These are phyloP conservation scores for Oenanthe sinensis DNA, from an alignment of 129 eudicot genomes.

Conservation along the genomic window DNA sequence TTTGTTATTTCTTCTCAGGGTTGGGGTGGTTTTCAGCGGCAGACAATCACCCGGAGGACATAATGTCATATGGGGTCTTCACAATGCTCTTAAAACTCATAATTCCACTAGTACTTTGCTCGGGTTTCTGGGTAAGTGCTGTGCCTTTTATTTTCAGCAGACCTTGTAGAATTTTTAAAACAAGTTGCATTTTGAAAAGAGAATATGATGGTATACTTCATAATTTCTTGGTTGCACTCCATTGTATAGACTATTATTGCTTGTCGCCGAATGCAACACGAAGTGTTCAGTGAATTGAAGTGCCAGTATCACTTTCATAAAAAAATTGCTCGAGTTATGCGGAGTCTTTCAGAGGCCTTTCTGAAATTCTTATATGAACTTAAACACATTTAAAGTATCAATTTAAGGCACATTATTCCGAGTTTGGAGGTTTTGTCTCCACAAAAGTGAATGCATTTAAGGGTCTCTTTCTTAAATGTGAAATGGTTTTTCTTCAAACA, in stretches of 20 bases:
- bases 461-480: not conserved
- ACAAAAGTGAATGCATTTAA: not conserved
- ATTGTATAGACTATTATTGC: not conserved
- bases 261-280: not conserved
- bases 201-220: not conserved
- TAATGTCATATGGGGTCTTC: constrained; percentile 92
- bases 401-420: not conserved
- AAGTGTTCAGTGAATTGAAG: not conserved
- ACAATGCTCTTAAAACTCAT: constrained; percentile 76
- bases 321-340: not conserved
- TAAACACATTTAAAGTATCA: not conserved
- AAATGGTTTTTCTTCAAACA: not conserved
- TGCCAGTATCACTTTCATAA: not conserved
- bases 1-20: constrained; percentile 43
- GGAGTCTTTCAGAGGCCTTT: not conserved
- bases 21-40: constrained; percentile 89
- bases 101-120: constrained; percentile 61
- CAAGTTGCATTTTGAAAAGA: not conserved
- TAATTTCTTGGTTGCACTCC: not conserved
- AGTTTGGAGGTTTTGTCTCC: constrained; percentile 2
- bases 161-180: not conserved
- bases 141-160: not conserved
- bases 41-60: constrained; percentile 99
- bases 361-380: not conserved
- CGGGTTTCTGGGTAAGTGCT: constrained; percentile 72